Base-by-base conservation (phyloP, 2,329 filamentous ascomycete species). In the Alternaria consortialis region DNA sequence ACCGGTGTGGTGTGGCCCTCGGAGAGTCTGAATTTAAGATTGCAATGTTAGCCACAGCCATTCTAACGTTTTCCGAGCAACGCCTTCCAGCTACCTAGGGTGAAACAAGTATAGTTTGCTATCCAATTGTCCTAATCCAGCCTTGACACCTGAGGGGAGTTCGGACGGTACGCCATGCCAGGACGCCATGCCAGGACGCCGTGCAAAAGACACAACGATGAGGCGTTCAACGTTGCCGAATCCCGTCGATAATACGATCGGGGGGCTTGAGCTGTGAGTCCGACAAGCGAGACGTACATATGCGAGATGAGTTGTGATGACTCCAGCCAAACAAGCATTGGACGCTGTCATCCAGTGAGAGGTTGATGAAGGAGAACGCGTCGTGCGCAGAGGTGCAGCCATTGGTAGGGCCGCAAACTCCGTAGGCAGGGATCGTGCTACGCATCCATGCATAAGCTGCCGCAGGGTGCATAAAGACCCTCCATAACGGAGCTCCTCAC, bases 41-140 rank as follows among this genome's bases (percentile, higher is more conserved):
- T 78, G 63, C 69, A 59, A 61, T 42, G 63, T 65, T 66, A 68
- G 72, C 71, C 66, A 66, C 59, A 62, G 58, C 63, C 66, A 40
- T 44, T 36, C 27, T 23, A 58, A 42, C 58, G 46, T 47, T 20
- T 36, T 47, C 42, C 48, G 55, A 62, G 53, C 40, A 62, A 64
- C 55, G 52, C 61, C 63, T 48, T 48, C 60, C 56, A 47, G 54
- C 55, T 53, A n/a, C 57, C 61, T 42, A 63, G 56, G 31, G 53
- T 50, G 53, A 29, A 63, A 58, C 51, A 50, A 60, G 64, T 62
- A 61, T 34, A 53, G 37, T 48, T 37, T 42, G 53, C 37, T 34
- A 53, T 46, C 63, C 57, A 64, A 67, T 69, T 60, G 57, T 55
- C 56, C 53, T 25, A 40, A 51, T 56, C 31, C 53, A 64, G 53